Conservation (phyloP, 1,139 yeast species). For the Chernovozyma sophiae-reginae region DNA sequence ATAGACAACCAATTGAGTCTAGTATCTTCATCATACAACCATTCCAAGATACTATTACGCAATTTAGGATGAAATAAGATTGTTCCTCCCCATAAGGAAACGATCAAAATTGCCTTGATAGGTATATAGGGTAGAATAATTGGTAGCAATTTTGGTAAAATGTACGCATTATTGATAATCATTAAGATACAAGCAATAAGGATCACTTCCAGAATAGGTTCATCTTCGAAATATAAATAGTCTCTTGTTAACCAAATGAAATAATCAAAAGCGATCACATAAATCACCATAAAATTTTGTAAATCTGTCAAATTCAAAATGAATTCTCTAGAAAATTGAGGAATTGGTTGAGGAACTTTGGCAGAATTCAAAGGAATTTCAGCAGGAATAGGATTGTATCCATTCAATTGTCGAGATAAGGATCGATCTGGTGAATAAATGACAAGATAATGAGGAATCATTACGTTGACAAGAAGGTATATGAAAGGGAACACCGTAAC, state of each 20-base stretch:
- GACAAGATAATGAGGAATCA: conserved; percentile 66
- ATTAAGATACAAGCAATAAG: conserved; percentile 32
- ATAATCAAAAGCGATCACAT: conserved; percentile 61
- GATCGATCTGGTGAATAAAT: conserved; percentile 36
- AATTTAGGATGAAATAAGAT: conserved; percentile 53
- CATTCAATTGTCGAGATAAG: conserved; percentile 6
- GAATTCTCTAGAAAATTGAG: conserved; percentile 77
- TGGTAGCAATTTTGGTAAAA: conserved; percentile 31
- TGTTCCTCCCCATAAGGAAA: conserved; percentile 48
- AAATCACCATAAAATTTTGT: conserved; percentile 76
- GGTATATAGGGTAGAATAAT: conserved; percentile 19
- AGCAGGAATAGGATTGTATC: conserved; percentile 51
- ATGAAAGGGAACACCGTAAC: conserved; percentile 52
- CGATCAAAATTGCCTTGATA: conserved; percentile 34
- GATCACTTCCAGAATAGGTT: conserved; percentile 54
- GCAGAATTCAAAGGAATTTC: conserved; percentile 48
- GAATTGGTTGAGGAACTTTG: conserved; percentile 66
- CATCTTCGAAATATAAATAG: conserved; percentile 65
- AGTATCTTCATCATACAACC: conserved; percentile 57
- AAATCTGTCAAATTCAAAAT: conserved; percentile 75
- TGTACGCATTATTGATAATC: conserved; percentile 25
- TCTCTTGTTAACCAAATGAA: conserved; percentile 46
- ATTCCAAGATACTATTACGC: conserved; percentile 41
- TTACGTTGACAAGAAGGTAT: conserved; percentile 48
- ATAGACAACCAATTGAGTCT: conserved; percentile 44